Evolutionary conservation across 2,329 filamentous ascomycete genomes (phyloP).

Genomic region (Cryphonectria naterciae): DNA sequence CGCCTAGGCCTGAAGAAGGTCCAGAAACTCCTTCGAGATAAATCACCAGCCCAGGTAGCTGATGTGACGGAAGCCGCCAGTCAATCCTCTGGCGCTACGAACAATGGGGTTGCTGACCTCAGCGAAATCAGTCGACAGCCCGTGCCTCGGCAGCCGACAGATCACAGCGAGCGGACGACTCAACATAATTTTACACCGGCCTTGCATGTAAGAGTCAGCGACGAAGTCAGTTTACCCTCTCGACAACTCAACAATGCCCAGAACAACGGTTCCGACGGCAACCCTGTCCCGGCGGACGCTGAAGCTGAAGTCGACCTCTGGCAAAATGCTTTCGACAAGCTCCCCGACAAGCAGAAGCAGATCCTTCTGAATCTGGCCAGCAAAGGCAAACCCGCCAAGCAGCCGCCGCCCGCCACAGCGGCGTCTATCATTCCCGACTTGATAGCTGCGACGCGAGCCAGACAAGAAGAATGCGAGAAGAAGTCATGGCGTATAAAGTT

Average conservation of each 20-base stretch:
- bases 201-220: background rate
- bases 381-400: background rate
- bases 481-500: background rate
- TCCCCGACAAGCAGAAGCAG: background rate
- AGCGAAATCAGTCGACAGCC: background rate
- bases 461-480: slow-evolving; percentile 8
- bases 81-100: background rate
- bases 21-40: background rate
- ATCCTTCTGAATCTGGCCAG: background rate
- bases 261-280: background rate
- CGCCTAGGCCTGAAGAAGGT: background rate
- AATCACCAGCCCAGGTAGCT: background rate
- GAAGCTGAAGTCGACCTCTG: slow-evolving; percentile 2
- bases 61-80: background rate
- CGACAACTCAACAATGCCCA: background rate
- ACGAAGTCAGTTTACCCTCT: background rate
- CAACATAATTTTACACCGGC: background rate
- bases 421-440: slow-evolving; percentile 2
- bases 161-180: background rate
- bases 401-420: no score
- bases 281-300: background rate
- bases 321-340: slow-evolving; percentile 3
- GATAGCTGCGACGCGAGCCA: background rate
- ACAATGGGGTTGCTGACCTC: background rate
- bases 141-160: background rate